Conservation (phyloP, 192 early-diverging fungal species). For the Podila verticillata region DNA sequence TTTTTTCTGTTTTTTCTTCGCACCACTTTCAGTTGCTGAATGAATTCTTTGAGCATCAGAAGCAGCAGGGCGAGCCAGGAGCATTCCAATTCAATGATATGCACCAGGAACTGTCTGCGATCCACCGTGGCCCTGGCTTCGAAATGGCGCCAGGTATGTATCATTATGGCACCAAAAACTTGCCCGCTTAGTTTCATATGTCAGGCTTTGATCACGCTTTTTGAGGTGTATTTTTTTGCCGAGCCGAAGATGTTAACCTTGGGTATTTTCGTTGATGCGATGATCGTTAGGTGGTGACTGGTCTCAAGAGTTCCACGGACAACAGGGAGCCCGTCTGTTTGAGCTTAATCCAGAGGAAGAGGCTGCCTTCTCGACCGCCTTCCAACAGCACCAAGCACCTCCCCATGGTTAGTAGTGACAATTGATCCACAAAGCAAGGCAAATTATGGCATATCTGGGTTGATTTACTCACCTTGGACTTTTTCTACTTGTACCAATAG, state of each 20-base stretch:
- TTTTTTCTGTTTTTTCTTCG: neutral
- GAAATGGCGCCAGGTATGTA: slow-evolving; percentile 39
- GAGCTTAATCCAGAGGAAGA: slow-evolving; percentile 61
- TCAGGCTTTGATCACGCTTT: neutral
- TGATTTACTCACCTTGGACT: neutral
- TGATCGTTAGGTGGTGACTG: slow-evolving; percentile 40
- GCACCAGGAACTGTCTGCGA: slow-evolving; percentile 43
- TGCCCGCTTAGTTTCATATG: neutral
- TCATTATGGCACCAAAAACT: neutral
- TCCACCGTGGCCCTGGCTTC: slow-evolving; percentile 37
- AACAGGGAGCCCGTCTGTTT: slow-evolving; percentile 53
- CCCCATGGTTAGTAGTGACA: slow-evolving; percentile 22
- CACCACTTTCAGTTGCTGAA: slow-evolving; percentile 25
- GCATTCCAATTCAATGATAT: slow-evolving; percentile 42
- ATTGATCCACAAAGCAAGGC: too few species aligned
- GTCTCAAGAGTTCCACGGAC: slow-evolving; percentile 54
- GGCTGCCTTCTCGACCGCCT: slow-evolving; percentile 59
- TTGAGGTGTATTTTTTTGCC: neutral
- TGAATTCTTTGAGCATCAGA: slow-evolving; percentile 45
- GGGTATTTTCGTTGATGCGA: neutral
- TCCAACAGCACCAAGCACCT: slow-evolving; percentile 46
- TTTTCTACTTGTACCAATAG: slow-evolving; percentile 12
- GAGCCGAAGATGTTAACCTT: neutral
- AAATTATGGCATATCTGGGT: too few species aligned
- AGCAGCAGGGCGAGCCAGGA: slow-evolving; percentile 36